These are phyloP conservation scores for Ganoderma lingzhi DNA, from an alignment of 1,284 basidiomycete species.

Conservation along the genomic window DNA sequence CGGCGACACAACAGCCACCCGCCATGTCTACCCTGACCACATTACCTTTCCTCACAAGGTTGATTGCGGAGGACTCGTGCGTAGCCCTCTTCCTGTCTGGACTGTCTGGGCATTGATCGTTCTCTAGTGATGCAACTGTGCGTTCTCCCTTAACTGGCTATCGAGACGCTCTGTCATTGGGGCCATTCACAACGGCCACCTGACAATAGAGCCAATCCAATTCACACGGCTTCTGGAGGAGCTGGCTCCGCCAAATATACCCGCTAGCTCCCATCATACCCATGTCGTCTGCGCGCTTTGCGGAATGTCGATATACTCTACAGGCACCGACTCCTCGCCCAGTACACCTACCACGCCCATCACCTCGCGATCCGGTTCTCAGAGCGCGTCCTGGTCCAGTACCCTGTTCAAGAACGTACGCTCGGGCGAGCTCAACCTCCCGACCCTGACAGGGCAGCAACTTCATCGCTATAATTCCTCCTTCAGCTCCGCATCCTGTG, in stretches of 20 bases:
- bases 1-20: constrained; percentile 63
- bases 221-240: constrained; percentile 63
- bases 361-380: constrained; percentile 37
- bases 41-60: constrained; percentile 86
- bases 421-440: constrained; percentile 41
- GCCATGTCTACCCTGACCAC: constrained; percentile 76
- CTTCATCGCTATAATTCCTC: constrained; percentile 32
- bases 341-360: constrained; percentile 42
- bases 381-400: constrained; percentile 58
- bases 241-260: constrained; percentile 50
- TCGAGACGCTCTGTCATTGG: constrained; percentile 86
- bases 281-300: constrained; percentile 76
- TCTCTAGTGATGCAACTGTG: constrained; percentile 85
- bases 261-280: constrained; percentile 48
- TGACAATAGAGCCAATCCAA: constrained; percentile 89
- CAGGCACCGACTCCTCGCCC: constrained; percentile 31
- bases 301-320: constrained; percentile 61
- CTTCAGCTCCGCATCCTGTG: constrained; percentile 41
- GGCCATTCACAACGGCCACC: constrained; percentile 89
- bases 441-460: constrained; percentile 24
- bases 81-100: constrained; percentile 45
- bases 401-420: constrained; percentile 64
- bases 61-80: constrained; percentile 89
- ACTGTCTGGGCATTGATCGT: constrained; percentile 26
- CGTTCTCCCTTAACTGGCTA: constrained; percentile 92